A percentile compares a stretch with the other conserved stretches of the same genome.
Conservation (phyloP, 805 yeast genomes). For the Cyberlindnera misumaiensis region DNA sequence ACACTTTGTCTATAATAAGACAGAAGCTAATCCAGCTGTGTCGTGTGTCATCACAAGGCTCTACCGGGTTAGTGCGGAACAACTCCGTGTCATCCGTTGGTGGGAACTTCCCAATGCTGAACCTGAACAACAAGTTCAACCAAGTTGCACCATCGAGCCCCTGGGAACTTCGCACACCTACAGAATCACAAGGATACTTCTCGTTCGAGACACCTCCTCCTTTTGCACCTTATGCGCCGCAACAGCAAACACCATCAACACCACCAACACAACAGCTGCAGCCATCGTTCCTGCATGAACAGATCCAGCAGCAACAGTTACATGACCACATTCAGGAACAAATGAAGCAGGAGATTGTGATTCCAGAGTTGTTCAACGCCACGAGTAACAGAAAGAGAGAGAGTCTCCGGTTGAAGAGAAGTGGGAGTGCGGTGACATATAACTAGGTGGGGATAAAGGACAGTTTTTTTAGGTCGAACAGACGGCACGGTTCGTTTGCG, state of each 20-base stretch:
- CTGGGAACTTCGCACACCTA: conserved; percentile 16
- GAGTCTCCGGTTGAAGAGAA: conserved; percentile 41
- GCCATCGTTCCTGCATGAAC: conserved; percentile 15
- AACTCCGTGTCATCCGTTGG: conserved; percentile 14
- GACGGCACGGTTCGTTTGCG: too few relatives aligned
- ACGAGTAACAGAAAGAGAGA: conserved; percentile 49
- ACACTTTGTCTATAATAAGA: conserved; percentile 32
- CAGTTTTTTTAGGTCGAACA: too few relatives aligned
- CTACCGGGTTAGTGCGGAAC: conserved; percentile 9
- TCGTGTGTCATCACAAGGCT: conserved; percentile 7
- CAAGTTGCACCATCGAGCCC: conserved; percentile 2
- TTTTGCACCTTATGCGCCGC: too few relatives aligned
- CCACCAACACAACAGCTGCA: conserved; percentile 5
- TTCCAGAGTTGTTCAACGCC: conserved; percentile 30
- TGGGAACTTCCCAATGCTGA: conserved; percentile 15
- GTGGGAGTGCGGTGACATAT: conserved; percentile 19
- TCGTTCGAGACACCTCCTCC: conserved; percentile 16
- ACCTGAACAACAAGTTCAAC: conserved; percentile 16
- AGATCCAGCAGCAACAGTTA: conserved; percentile 10
- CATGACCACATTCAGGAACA: conserved; percentile 9
- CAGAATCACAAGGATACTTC: conserved; percentile 18
- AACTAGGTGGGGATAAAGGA: conserved; percentile 1
- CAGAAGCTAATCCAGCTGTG: conserved; percentile 28
- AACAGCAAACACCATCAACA: conserved; percentile 5
- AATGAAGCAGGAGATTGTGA: conserved; percentile 10